Percentiles rank a stretch among this genome's conserved stretches.
These are phyloP conservation scores for Candida taoyuanica DNA, from an alignment of 805 yeast genomes.

Conservation along the genomic window DNA sequence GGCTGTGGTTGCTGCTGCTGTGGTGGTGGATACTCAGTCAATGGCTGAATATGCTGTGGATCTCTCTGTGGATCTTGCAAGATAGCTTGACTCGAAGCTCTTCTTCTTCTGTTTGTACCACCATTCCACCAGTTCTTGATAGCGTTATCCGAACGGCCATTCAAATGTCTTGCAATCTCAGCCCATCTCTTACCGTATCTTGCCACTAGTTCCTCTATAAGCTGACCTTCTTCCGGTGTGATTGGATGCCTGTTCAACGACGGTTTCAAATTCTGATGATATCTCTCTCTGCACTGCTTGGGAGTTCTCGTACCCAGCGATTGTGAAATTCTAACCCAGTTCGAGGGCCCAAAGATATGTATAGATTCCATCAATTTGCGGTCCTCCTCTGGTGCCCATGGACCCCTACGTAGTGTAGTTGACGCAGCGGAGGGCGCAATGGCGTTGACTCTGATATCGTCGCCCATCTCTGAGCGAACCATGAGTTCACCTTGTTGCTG, in stretches of 20 bases:
- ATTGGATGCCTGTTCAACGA: slow-evolving; percentile 77
- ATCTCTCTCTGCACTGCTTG: slow-evolving; percentile 87
- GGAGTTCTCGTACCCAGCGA: slow-evolving; percentile 75
- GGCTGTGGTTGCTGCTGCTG: slow-evolving; percentile 12
- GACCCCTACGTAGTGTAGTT: slow-evolving; percentile 52
- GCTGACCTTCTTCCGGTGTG: slow-evolving; percentile 74
- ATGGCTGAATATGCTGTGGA: slow-evolving; percentile 9
- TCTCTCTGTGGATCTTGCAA: slow-evolving; percentile 11
- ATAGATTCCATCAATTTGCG: slow-evolving; percentile 65
- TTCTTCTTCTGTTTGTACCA: slow-evolving; percentile 78
- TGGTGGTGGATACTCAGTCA: slow-evolving; percentile 6
- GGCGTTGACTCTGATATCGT: slow-evolving; percentile 9
- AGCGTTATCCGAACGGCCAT: slow-evolving; percentile 87
- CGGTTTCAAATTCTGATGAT: slow-evolving; percentile 89
- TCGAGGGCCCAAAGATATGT: slow-evolving; percentile 67
- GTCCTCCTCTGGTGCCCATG: slow-evolving; percentile 89
- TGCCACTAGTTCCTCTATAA: slow-evolving; percentile 73
- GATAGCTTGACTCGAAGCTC: slow-evolving; percentile 36
- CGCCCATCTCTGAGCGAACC: slow-evolving; percentile 3
- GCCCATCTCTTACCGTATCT: slow-evolving; percentile 91
- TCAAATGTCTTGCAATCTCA: slow-evolving; percentile 81
- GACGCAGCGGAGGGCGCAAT: slow-evolving; percentile 8
- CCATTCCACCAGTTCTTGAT: slow-evolving; percentile 97
- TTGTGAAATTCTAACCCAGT: slow-evolving; percentile 85
- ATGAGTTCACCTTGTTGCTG: not conserved